Percentiles rank a stretch among this genome's conserved stretches.
Evolutionary conservation across 208 protist genomes (phyloP).

Genomic region (Sergeia podlipaevii): DNA sequence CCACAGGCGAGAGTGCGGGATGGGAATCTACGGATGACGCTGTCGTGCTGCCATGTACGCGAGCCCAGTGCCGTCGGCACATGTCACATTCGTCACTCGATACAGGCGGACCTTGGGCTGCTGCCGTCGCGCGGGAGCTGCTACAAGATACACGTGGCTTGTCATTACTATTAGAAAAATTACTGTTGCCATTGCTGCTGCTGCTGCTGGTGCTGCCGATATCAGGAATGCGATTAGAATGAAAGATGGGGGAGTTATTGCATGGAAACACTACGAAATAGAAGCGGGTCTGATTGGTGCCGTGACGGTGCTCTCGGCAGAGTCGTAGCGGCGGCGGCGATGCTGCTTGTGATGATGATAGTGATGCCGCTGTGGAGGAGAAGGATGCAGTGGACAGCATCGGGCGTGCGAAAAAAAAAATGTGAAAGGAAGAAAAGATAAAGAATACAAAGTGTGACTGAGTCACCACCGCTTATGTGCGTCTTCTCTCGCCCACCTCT

Average conservation of each 20-base stretch:
- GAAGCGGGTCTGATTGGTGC: conserved; percentile 27
- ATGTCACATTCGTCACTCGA: neutral
- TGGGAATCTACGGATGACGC: neutral
- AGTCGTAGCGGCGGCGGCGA: neutral
- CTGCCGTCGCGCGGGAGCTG: too few species aligned
- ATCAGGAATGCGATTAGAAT: conserved; percentile 59
- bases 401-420: too few species aligned
- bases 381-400: too few species aligned
- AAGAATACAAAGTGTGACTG: too few species aligned
- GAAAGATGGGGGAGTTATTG: conserved; percentile 68
- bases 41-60: neutral
- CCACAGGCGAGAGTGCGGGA: conserved; percentile 7
- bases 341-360: neutral
- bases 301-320: neutral
- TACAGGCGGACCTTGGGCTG: neutral
- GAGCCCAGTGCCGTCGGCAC: neutral
- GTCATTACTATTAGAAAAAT: too few species aligned
- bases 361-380: too few species aligned
- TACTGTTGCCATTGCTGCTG: conserved; percentile 4
- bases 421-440: too few species aligned
- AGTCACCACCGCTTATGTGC: too few species aligned
- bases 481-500: too few species aligned
- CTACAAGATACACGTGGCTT: too few species aligned
- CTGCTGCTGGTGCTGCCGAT: neutral
- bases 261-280: conserved; percentile 78